Evolutionary conservation across 2,329 filamentous ascomycete genomes (phyloP), one percentile per base, ranked within the genome.

Genomic region (Aureobasidium sp.): DNA sequence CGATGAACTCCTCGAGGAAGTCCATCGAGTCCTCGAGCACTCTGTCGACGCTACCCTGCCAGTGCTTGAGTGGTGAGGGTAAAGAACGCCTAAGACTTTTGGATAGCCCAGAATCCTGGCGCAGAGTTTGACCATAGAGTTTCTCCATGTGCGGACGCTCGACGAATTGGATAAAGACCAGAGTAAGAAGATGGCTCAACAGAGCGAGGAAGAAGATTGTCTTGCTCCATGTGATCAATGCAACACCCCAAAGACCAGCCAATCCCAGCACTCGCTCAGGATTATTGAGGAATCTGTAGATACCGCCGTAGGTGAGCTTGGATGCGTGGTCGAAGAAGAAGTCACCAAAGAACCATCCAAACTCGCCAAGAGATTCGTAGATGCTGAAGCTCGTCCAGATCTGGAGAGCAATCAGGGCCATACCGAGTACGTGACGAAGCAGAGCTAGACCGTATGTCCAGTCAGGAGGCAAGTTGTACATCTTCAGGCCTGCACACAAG

Each of bases 141-240:
- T 96, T 97, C 74, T 96, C 90, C 92, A 99, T 97, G 74, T 99
- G 94, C 15, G 93, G 94, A 64, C 92, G 87, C 76, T 99, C 94
- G 11, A 99, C 89, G 67, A 93, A 89, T 63, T 96, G 90, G 61
- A 99, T 90, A 77, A 97, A 97, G 34, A 81, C 86, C 36, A 97
- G 80, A 1, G 89, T 94, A 55, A 97, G 79, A 36, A 93, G 84
- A 71, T 99, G 94, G 66, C 90, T 91, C 39, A 92, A 75, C 25
- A 97, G 78, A 1, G 94, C 93, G 67, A 97, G 82, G 71, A 91
- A 84, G 72, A 96, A 95, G 66, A 99, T 88, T 5, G 89, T 81
- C 58, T 86, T 84, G 73, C 90, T 97, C 82, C 90, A 92, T 0
- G 93, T 96, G 70, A 99, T 96, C 53, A 97, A 83, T 7, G 92